These are phyloP conservation scores for Staphylotrichum tortipilum DNA, from an alignment of 495 filamentous ascomycete genomes.

Conservation along the genomic window DNA sequence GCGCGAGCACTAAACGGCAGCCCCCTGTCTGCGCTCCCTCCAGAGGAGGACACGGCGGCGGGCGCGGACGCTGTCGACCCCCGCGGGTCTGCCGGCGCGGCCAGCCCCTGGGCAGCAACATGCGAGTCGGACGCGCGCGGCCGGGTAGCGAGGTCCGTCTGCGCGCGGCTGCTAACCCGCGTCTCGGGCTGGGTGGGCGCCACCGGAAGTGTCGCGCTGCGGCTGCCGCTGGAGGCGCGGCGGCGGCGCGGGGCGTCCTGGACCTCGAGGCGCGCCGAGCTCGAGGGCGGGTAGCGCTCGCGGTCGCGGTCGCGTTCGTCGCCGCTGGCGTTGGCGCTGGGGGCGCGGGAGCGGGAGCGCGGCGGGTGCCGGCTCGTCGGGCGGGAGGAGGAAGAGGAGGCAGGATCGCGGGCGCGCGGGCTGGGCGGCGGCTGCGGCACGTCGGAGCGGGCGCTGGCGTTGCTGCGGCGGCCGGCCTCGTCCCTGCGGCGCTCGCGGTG, in stretches of 20 bases:
- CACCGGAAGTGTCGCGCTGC: constrained; percentile 37
- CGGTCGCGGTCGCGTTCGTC: constrained; percentile 35
- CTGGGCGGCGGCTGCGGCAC: constrained; percentile 19
- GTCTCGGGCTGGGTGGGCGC: constrained; percentile 33
- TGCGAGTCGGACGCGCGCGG: constrained; percentile 30
- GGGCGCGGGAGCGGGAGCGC: constrained; percentile 35
- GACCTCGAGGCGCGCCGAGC: constrained; percentile 36
- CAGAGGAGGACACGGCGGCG: no score
- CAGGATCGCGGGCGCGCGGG: constrained; percentile 22
- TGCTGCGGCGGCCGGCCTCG: constrained; percentile 36
- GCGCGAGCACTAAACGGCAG: constrained; percentile 22
- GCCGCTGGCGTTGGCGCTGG: constrained; percentile 27
- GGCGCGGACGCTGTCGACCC: no score
- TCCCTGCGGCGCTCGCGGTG: constrained; percentile 45
- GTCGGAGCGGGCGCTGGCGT: constrained; percentile 28
- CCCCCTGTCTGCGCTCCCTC: not conserved
- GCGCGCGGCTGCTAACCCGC: constrained; percentile 37
- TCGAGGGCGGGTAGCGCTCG: constrained; percentile 38
- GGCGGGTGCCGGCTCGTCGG: constrained; percentile 34
- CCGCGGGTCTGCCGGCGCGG: no score
- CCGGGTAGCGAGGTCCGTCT: constrained; percentile 50
- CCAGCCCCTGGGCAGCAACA: no score
- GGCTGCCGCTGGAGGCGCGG: constrained; percentile 32
- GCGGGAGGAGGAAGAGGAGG: constrained; percentile 19
- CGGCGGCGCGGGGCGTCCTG: constrained; percentile 34